Evolutionary conservation across 108 stramenopile species (phyloP).

Genomic region (Ochromonas danica): DNA sequence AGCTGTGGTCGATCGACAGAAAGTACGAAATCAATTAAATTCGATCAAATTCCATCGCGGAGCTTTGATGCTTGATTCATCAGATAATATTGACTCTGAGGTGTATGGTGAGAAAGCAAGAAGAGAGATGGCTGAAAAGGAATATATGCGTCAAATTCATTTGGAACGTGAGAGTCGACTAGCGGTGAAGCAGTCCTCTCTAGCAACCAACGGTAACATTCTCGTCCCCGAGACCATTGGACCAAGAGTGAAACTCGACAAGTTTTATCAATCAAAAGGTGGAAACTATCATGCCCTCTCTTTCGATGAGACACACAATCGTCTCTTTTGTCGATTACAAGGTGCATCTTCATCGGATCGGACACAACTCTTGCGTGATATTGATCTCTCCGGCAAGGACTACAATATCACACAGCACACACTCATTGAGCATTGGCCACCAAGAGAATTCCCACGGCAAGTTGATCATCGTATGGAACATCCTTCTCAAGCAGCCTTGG

Average conservation of each 20-base stretch:
- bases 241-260: neutral
- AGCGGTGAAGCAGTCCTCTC: neutral
- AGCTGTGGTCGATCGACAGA: neutral
- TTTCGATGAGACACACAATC: constrained; percentile 25
- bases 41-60: neutral
- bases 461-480: neutral
- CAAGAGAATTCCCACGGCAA: neutral
- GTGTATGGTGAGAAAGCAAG: constrained; percentile 4
- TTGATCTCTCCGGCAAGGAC: neutral
- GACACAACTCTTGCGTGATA: constrained; percentile 3
- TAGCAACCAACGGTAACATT: constrained; percentile 1
- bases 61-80: constrained; percentile 5
- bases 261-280: constrained; percentile 17
- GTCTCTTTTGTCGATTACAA: neutral
- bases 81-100: constrained; percentile 3
- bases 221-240: neutral
- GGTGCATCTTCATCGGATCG: neutral
- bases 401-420: constrained; percentile 25
- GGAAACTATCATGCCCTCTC: constrained; percentile 15
- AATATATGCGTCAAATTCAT: constrained; percentile 24
- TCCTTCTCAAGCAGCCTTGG: constrained; percentile 12
- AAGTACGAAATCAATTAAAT: neutral
- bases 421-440: neutral
- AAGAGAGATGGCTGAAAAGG: neutral
- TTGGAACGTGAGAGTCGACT: neutral